phyloP scores from a whole-genome alignment of 2,329 filamentous ascomycete species.

The Acrodontium crateriforme region DNA sequence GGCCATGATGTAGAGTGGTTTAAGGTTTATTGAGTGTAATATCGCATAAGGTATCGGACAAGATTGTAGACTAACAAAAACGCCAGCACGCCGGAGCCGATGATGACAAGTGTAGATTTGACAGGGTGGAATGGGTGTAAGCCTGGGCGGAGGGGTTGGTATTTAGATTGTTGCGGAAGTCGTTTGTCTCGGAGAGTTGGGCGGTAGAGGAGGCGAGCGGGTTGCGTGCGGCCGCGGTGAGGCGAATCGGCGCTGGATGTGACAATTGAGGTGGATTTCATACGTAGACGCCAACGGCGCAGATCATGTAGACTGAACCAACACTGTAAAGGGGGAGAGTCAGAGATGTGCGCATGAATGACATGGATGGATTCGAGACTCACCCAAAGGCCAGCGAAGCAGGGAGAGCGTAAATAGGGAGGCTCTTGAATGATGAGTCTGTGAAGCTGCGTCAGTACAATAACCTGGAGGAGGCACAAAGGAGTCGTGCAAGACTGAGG shows the following conservation, averaged over 20 bases:
- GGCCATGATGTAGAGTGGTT: conserved; percentile 20
- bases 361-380: conserved; percentile 25
- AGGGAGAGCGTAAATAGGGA: conserved; percentile 67
- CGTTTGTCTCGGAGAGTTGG: no score
- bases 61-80: conserved; percentile 11
- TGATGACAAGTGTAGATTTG: conserved; percentile 14
- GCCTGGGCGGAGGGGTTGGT: conserved; percentile 2
- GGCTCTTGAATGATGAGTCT: conserved; percentile 72
- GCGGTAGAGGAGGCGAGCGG: no score
- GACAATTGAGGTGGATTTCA: no score
- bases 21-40: neutral
- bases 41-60: conserved; percentile 5
- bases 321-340: conserved; percentile 42
- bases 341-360: neutral
- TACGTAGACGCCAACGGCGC: conserved; percentile 96
- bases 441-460: conserved; percentile 10
- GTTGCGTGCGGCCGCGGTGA: no score
- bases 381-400: conserved; percentile 86
- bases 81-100: conserved; percentile 8
- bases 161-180: no score
- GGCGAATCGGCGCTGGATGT: no score
- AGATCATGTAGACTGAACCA: conserved; percentile 96
- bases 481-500: no score
- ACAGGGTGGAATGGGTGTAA: conserved; percentile 11
- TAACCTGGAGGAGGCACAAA: no score